Percentiles rank a stretch among this genome's conserved stretches.
Conservation (phyloP, 805 yeast genomes). For the Grigorovia yakushimaensis region DNA sequence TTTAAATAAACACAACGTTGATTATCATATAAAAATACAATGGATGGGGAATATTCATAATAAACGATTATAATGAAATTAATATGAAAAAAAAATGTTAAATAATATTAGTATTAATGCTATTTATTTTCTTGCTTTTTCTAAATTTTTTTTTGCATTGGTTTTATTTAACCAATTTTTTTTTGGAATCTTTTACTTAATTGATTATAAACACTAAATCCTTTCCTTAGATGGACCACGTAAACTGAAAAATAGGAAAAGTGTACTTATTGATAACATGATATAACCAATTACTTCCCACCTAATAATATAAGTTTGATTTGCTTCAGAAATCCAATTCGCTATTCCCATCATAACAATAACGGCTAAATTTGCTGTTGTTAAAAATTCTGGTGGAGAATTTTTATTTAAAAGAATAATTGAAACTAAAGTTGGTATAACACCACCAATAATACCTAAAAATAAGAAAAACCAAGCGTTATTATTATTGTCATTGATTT, state of each 20-base stretch:
- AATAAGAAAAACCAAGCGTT: constrained; percentile 14
- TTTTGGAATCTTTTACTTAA: too few relatives aligned
- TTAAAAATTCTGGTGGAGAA: constrained; percentile 20
- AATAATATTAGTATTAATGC: not conserved
- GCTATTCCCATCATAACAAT: constrained; percentile 23
- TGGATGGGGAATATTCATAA: not conserved
- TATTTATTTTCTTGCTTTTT: too few relatives aligned
- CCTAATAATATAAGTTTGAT: constrained; percentile 22
- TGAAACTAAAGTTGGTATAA: constrained; percentile 18
- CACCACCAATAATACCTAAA: constrained; percentile 17
- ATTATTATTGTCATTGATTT: constrained; percentile 3
- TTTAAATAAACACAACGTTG: not conserved
- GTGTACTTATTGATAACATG: constrained; percentile 18
- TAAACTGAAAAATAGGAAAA: constrained; percentile 11
- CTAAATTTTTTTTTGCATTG: too few relatives aligned
- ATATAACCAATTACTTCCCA: constrained; percentile 28
- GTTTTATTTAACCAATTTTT: too few relatives aligned
- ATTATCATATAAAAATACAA: not conserved
- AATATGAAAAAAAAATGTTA: not conserved
- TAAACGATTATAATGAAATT: not conserved
- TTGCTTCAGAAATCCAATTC: constrained; percentile 24
- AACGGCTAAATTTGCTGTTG: constrained; percentile 22
- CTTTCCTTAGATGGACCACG: constrained; percentile 3
- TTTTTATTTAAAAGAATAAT: constrained; percentile 17
- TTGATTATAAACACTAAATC: too few relatives aligned